Evolutionary conservation across 257 asterid genomes (phyloP).

Genomic region (Capsicum rhomboideum): DNA sequence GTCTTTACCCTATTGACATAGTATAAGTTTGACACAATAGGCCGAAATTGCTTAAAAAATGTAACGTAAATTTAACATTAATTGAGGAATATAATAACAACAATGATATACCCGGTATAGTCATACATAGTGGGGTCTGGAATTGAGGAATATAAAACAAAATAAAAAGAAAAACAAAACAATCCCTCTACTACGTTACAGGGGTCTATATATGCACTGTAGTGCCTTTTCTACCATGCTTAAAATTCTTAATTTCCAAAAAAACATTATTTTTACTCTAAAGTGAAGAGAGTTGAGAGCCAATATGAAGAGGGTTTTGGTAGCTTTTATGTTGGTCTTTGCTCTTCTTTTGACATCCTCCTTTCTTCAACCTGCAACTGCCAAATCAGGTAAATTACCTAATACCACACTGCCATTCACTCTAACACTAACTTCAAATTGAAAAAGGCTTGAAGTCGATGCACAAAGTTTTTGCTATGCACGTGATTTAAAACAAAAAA

Average conservation of each 20-base stretch:
- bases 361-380: slow-evolving; percentile 19
- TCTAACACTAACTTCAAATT: not conserved
- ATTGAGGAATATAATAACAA: no score
- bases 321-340: slow-evolving; percentile 25
- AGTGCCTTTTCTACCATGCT: not conserved
- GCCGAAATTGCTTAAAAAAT: no score
- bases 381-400: slow-evolving; percentile 26
- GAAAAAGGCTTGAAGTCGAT: not conserved
- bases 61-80: no score
- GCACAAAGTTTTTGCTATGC: not conserved
- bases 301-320: slow-evolving; percentile 23
- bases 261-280: not conserved
- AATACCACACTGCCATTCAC: not conserved
- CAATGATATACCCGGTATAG: no score
- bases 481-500: not conserved
- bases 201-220: not conserved
- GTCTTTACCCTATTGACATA: not conserved
- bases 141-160: not conserved
- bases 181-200: not conserved
- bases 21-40: no score
- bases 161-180: not conserved
- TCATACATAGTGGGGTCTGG: no score
- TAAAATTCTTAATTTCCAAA: not conserved
- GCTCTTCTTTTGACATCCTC: slow-evolving; percentile 27
- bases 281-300: no score